Percentiles rank a stretch among this genome's conserved stretches.
phyloP scores from a whole-genome alignment of 2,329 filamentous ascomycete genomes.

The Fusarium anguioides region DNA sequence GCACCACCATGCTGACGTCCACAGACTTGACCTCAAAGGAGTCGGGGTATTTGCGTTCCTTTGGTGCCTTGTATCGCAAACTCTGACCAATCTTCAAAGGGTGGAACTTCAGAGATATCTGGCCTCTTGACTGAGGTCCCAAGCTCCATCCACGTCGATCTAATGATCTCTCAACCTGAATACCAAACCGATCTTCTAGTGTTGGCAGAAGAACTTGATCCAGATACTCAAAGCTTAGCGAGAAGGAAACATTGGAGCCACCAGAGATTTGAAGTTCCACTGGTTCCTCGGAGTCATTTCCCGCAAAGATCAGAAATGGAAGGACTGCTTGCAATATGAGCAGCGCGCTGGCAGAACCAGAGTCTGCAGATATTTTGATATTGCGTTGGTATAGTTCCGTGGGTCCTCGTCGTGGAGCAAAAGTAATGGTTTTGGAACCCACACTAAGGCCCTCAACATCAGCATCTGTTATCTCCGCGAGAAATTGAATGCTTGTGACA shows the following conservation, averaged over 20 bases:
- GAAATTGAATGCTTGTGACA: conserved; percentile 64
- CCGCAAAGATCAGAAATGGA: conserved; percentile 67
- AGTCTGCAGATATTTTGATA: conserved; percentile 62
- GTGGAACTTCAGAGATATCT: conserved; percentile 56
- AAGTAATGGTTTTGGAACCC: conserved; percentile 63
- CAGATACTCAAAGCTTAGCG: conserved; percentile 70
- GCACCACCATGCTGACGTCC: conserved; percentile 64
- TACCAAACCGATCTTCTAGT: conserved; percentile 61
- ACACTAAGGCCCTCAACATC: conserved; percentile 61
- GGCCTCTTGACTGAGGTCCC: conserved; percentile 56
- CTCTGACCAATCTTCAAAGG: conserved; percentile 50
- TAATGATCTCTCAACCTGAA: conserved; percentile 59
- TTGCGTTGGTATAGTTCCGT: conserved; percentile 54
- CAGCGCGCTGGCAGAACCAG: conserved; percentile 63
- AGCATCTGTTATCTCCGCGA: conserved; percentile 64
- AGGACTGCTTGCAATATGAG: conserved; percentile 71
- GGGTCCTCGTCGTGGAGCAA: conserved; percentile 56
- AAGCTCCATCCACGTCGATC: conserved; percentile 63
- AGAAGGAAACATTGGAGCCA: conserved; percentile 69
- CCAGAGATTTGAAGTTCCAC: conserved; percentile 65
- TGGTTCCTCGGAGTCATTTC: conserved; percentile 55
- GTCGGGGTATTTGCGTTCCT: conserved; percentile 34
- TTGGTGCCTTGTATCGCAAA: conserved; percentile 51
- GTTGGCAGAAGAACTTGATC: conserved; percentile 69
- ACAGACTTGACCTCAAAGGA: conserved; percentile 57